Evolutionary conservation across 345 rosid genomes (phyloP), one percentile per base, ranked within the genome.

Genomic region (Anastatica hierochuntica): DNA sequence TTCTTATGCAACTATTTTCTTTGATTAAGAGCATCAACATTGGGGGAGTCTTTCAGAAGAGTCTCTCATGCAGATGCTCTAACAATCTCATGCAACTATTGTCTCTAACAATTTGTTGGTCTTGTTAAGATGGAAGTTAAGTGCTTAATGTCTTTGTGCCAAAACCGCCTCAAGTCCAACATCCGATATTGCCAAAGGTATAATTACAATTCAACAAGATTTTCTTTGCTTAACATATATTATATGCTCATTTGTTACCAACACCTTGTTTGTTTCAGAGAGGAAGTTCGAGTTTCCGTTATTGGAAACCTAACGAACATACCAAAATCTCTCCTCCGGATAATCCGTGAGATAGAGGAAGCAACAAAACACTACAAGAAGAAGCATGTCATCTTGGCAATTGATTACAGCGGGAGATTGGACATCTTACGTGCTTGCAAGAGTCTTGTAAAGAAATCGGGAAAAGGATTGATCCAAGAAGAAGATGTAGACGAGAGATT

Each of bases 351-450:
- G 39, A 67, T 49, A 13, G 83, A 88, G 68, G 76, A 76, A 41
- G 43, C 31, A 21, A 82, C 95, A 0, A 77, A 58, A 14, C 14
- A 48, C 10, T 76, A 74, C 66, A 51, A 74, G 26, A 62, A 37
- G 6, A 75, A 69, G 26, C 97, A 85, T 53, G 66, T 84, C 18
- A 72, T 82, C 2, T 69, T 79, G 9, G 95, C 97, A 0, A 71
- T 84, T 5, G 79, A 86, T 65, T 82, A 80, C 68, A 80, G 86
- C 12, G 95, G 90, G 19, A 82, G 78, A 60, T 71, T 67, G 4
- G 92, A 84, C 37, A 78, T 80, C 3, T 26, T 72, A 13, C 76
- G 66, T 10, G 88, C 95, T 1, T 82, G 95, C 68, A 73, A 60
- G 62, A 79, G 70, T 8, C 64, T 84, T 18, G 79, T 86, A 12